phyloP scores from a whole-genome alignment of 345 rosid species.

The Chamaenerion angustifolium region DNA sequence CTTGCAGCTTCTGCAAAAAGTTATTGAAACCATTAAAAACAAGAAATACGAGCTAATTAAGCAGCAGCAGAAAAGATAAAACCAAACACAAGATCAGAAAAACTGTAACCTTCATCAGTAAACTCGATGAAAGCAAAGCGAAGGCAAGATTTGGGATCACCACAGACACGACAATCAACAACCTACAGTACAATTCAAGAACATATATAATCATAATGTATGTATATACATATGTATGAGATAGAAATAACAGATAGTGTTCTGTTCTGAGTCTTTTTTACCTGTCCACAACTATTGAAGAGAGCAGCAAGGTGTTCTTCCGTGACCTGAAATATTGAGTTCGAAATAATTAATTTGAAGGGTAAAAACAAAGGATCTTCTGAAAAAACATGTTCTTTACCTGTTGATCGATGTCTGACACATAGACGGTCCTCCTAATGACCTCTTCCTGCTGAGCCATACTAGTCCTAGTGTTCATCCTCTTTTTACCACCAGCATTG shows the following conservation, averaged over 20 bases:
- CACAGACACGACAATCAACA: slow-evolving; percentile 89
- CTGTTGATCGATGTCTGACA: slow-evolving; percentile 75
- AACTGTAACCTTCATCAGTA: slow-evolving; percentile 70
- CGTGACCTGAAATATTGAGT: slow-evolving; percentile 34
- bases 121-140: slow-evolving; percentile 95
- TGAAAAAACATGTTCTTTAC: slow-evolving; percentile 12
- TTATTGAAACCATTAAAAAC: slow-evolving; percentile 10
- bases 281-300: slow-evolving; percentile 73
- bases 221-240: too few species aligned
- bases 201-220: too few species aligned
- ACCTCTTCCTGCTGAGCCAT: slow-evolving; percentile 84
- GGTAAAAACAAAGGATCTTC: neutral
- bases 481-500: slow-evolving; percentile 59
- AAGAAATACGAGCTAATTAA: slow-evolving; percentile 1
- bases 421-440: slow-evolving; percentile 79
- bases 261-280: slow-evolving; percentile 3
- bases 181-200: slow-evolving; percentile 16
- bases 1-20: slow-evolving; percentile 65
- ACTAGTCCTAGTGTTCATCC: slow-evolving; percentile 67
- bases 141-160: slow-evolving; percentile 88
- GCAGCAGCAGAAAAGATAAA: neutral
- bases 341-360: neutral
- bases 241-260: too few species aligned
- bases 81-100: slow-evolving; percentile 11
- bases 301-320: slow-evolving; percentile 91